Percentiles rank a stretch among this genome's conserved stretches.
Conservation (phyloP, 768 basidiomycete genomes). For the Phylloporus rhodoxanthus region DNA sequence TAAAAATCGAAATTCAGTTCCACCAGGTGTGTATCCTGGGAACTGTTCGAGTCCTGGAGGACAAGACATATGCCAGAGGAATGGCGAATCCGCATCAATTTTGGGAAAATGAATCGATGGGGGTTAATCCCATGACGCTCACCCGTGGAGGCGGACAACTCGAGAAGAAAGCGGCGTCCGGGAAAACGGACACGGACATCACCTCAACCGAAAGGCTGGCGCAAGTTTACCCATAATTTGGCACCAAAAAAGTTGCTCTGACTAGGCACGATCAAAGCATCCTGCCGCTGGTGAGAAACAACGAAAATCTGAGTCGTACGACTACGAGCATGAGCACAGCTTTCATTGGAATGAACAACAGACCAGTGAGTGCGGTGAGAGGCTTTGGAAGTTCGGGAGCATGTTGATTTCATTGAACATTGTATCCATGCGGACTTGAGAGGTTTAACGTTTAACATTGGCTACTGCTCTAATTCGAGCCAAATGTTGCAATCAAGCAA, state of each 20-base stretch:
- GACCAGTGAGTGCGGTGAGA: neutral
- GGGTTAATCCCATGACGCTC: too few relatives aligned
- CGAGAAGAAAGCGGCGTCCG: neutral
- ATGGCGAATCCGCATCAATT: neutral
- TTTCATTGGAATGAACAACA: neutral
- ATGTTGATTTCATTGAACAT: too few relatives aligned
- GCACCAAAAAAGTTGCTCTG: neutral
- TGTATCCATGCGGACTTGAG: too few relatives aligned
- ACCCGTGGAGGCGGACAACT: neutral
- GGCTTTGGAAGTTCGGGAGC: neutral
- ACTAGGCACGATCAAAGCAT: neutral
- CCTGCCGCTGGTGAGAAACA: neutral
- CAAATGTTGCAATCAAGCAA: too few relatives aligned
- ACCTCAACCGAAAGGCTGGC: neutral
- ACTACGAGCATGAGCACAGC: neutral
- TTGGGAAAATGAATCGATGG: neutral
- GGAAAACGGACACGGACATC: neutral
- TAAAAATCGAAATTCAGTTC: neutral
- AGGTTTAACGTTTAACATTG: too few relatives aligned
- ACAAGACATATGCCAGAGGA: neutral
- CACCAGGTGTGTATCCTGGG: too few relatives aligned
- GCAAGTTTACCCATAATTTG: neutral
- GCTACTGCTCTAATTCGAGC: too few relatives aligned
- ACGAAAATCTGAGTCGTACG: neutral
- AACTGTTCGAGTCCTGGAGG: neutral